These are phyloP conservation scores for Cystobasidium tubakii DNA, from an alignment of 768 basidiomycete species.

Conservation along the genomic window DNA sequence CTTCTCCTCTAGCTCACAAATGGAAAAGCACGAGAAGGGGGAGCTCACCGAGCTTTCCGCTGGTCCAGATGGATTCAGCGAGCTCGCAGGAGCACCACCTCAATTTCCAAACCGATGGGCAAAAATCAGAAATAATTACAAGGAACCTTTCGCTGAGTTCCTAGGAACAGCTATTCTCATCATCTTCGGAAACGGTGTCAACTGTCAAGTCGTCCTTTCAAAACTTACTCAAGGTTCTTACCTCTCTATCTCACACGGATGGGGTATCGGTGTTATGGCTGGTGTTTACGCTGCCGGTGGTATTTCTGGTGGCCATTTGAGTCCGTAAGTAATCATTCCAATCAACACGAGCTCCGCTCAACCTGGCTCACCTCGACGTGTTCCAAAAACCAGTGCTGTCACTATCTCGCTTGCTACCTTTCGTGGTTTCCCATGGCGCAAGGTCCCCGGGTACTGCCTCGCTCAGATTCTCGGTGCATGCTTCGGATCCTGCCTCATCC, in stretches of 20 bases:
- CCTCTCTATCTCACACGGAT: slow-evolving; percentile 36
- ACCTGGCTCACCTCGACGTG: not conserved
- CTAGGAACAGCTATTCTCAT: slow-evolving; percentile 26
- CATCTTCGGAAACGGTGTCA: slow-evolving; percentile 39
- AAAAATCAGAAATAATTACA: slow-evolving; percentile 1
- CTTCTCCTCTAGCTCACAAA: not conserved
- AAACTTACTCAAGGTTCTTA: slow-evolving; percentile 30
- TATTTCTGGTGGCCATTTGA: slow-evolving; percentile 38
- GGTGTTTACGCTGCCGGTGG: slow-evolving; percentile 38
- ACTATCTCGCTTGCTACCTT: slow-evolving; percentile 20
- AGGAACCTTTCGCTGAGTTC: slow-evolving; percentile 20
- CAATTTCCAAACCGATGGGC: not conserved
- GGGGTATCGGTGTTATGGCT: slow-evolving; percentile 38
- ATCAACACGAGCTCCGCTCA: not conserved
- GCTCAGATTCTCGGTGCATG: slow-evolving; percentile 34
- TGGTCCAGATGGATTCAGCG: not conserved
- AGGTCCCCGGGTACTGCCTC: slow-evolving; percentile 22
- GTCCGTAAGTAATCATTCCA: slow-evolving; percentile 14
- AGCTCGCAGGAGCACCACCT: not conserved
- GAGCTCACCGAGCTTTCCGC: not conserved
- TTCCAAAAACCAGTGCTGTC: not conserved
- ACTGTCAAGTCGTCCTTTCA: slow-evolving; percentile 36
- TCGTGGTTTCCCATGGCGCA: slow-evolving; percentile 35
- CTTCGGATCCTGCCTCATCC: slow-evolving; percentile 19
- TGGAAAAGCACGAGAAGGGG: slow-evolving; percentile 18